These are phyloP conservation scores for Colletotrichum sp. DNA, from an alignment of 2,329 filamentous ascomycete species.

Conservation along the genomic window DNA sequence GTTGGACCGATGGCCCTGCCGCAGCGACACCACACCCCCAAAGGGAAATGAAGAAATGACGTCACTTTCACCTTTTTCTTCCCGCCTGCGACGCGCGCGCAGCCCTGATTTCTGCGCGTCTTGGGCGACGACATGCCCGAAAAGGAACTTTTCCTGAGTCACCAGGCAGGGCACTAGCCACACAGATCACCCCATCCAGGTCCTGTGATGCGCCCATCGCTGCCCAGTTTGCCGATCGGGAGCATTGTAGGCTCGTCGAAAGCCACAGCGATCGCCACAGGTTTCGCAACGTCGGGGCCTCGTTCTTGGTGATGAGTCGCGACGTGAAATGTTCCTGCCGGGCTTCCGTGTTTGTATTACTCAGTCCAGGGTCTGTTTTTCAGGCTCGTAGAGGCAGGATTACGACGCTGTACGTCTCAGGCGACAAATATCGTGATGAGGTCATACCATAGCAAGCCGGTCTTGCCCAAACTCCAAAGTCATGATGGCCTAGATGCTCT, in stretches of 20 bases:
- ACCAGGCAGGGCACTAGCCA: background rate
- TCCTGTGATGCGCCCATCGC: conserved; percentile 11
- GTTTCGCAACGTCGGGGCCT: background rate
- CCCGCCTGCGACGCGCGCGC: background rate
- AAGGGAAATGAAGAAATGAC: background rate
- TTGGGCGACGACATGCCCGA: conserved; percentile 2
- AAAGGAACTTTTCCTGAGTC: background rate
- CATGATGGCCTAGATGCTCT: background rate
- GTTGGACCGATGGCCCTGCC: background rate
- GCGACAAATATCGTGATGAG: background rate
- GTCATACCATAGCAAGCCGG: background rate
- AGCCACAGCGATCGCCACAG: conserved; percentile 20
- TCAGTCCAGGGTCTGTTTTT: background rate
- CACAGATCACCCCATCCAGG: background rate
- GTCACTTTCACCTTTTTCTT: background rate
- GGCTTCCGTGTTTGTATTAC: background rate
- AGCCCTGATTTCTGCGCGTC: background rate
- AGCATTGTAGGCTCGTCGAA: background rate
- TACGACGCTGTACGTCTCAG: background rate
- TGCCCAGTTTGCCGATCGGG: background rate
- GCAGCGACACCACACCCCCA: background rate
- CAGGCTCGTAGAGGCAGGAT: background rate
- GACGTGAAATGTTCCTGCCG: background rate
- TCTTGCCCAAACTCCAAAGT: background rate
- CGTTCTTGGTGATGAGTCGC: background rate